Conservation (phyloP, 495 filamentous ascomycete species). For the Letharia columbiana region DNA sequence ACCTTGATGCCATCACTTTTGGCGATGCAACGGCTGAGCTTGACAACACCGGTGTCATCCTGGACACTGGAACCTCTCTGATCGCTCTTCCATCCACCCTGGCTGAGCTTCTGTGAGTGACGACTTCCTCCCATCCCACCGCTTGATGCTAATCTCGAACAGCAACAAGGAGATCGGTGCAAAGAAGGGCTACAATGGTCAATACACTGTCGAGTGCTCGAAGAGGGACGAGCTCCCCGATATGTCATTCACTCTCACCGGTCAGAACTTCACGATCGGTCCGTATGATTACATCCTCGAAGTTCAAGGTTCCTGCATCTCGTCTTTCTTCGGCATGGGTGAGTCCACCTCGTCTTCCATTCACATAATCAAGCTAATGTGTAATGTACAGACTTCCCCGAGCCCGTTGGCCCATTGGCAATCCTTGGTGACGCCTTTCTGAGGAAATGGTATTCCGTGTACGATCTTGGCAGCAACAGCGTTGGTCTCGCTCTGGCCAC, state of each 20-base stretch:
- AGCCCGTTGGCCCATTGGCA: constrained; percentile 82
- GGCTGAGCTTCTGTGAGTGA: constrained; percentile 74
- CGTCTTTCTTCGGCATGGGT: constrained; percentile 96
- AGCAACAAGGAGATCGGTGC: constrained; percentile 94
- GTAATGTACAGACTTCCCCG: constrained; percentile 61
- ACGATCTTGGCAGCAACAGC: constrained; percentile 75
- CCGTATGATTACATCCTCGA: constrained; percentile 95
- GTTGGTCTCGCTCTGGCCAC: constrained; percentile 86
- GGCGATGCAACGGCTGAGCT: constrained; percentile 77
- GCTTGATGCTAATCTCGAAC: constrained; percentile 26
- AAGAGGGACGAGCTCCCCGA: constrained; percentile 78
- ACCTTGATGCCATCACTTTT: constrained; percentile 84
- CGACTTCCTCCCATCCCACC: constrained; percentile 12
- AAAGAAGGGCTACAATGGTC: constrained; percentile 91
- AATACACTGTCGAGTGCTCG: constrained; percentile 86
- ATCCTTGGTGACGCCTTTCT: constrained; percentile 98
- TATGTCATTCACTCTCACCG: constrained; percentile 76
- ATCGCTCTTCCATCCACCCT: constrained; percentile 89
- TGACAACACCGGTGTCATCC: constrained; percentile 87
- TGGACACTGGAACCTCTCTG: constrained; percentile 97
- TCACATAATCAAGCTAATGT: background rate
- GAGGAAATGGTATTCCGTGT: constrained; percentile 93
- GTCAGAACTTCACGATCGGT: constrained; percentile 83
- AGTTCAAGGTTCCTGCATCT: constrained; percentile 90
- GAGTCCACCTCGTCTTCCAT: constrained; percentile 57